phyloP scores from a whole-genome alignment of 2,329 filamentous ascomycete species.

The Sporothrix sp. region DNA sequence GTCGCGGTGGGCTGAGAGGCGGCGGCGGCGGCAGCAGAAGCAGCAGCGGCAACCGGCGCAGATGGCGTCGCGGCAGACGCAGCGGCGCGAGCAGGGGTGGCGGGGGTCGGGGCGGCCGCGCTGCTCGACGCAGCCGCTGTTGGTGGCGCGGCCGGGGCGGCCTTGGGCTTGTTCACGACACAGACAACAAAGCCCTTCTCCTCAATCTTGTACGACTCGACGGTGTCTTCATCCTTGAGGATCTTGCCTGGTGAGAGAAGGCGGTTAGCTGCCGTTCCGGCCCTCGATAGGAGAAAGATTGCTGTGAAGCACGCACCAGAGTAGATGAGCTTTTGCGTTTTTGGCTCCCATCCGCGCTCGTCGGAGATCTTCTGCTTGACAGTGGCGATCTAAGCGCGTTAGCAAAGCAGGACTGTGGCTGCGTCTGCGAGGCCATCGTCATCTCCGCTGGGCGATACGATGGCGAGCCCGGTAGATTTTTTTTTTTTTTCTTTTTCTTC shows the following conservation, averaged over 20 bases:
- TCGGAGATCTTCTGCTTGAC: constrained; percentile 87
- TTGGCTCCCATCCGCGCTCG: constrained; percentile 90
- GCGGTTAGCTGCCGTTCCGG: constrained; percentile 13
- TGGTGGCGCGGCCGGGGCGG: constrained; percentile 46
- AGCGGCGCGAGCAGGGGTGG: constrained; percentile 47
- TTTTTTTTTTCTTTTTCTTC: too few relatives aligned
- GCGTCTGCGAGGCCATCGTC: too few relatives aligned
- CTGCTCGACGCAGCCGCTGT: constrained; percentile 48
- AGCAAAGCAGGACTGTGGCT: too few relatives aligned
- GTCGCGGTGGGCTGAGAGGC: constrained; percentile 31
- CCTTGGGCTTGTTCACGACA: constrained; percentile 92
- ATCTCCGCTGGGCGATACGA: too few relatives aligned
- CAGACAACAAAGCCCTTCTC: constrained; percentile 99
- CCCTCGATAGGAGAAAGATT: constrained; percentile 16
- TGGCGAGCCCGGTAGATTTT: constrained; percentile 22
- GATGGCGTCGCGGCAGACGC: constrained; percentile 41
- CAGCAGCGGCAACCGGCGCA: constrained; percentile 38
- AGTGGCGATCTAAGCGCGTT: constrained; percentile 72
- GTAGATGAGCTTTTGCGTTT: constrained; percentile 93
- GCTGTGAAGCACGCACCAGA: constrained; percentile 54
- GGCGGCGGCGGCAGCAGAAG: constrained; percentile 36
- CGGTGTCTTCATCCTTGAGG: constrained; percentile 91
- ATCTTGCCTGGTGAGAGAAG: constrained; percentile 66
- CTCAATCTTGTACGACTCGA: constrained; percentile 95
- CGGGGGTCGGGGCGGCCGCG: constrained; percentile 34